phyloP scores from a whole-genome alignment of 108 stramenopile genomes.

The Cafeteria roenbergensis region DNA sequence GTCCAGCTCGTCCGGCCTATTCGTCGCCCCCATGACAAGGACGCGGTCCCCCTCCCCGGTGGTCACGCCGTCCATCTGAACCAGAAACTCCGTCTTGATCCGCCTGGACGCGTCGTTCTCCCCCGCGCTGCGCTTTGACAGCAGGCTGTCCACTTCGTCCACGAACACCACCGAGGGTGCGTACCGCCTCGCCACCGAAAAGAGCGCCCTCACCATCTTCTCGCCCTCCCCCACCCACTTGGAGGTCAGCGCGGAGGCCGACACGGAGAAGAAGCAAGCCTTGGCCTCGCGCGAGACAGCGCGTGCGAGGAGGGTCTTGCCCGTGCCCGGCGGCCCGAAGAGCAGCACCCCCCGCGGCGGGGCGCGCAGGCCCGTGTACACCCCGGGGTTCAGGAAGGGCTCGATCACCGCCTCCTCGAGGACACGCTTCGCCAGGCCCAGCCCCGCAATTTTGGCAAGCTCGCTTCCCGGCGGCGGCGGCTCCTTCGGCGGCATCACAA shows the following conservation, averaged over 20 bases:
- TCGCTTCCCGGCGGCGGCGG: too few relatives aligned
- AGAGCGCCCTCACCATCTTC: constrained; percentile 66
- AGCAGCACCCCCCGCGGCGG: constrained; percentile 58
- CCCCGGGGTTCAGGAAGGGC: constrained; percentile 47
- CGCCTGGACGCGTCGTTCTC: constrained; percentile 71
- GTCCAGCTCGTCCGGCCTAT: constrained; percentile 85
- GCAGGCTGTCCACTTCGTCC: constrained; percentile 85
- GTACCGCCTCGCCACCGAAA: constrained; percentile 53
- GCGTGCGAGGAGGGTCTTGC: constrained; percentile 66
- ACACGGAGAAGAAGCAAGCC: constrained; percentile 57
- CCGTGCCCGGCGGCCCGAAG: constrained; percentile 58
- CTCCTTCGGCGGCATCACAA: too few relatives aligned
- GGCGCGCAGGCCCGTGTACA: constrained; percentile 57
- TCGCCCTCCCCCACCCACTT: constrained; percentile 75
- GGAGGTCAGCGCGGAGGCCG: constrained; percentile 55
- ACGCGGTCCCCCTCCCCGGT: constrained; percentile 25
- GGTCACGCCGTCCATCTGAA: constrained; percentile 71
- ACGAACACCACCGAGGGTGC: constrained; percentile 69
- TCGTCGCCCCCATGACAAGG: constrained; percentile 71
- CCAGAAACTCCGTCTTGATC: constrained; percentile 88
- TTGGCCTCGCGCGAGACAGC: constrained; percentile 58
- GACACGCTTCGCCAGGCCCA: constrained; percentile 41
- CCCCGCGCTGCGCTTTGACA: constrained; percentile 51
- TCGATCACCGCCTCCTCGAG: constrained; percentile 54
- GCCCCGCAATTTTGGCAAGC: too few relatives aligned